phyloP scores from a whole-genome alignment of 2,329 filamentous ascomycete genomes.

The Knufia fluminis region DNA sequence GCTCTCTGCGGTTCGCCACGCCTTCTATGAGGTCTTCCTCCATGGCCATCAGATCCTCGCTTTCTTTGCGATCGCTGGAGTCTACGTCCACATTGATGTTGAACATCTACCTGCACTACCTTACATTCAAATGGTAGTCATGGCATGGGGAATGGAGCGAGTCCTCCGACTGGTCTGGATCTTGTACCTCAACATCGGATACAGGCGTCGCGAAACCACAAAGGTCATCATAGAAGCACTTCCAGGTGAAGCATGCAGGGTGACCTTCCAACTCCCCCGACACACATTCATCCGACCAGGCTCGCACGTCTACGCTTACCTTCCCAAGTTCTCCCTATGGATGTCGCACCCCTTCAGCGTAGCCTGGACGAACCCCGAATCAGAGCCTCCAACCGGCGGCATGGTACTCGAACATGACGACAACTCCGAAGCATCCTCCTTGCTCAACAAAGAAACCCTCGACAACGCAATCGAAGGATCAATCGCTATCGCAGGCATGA shows the following conservation, averaged over 20 bases:
- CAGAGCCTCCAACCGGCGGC: constrained; percentile 17
- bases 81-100: constrained; percentile 36
- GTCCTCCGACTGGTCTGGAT: constrained; percentile 40
- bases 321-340: constrained; percentile 42
- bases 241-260: constrained; percentile 50
- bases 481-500: constrained; percentile 7
- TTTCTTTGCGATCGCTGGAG: constrained; percentile 34
- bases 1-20: constrained; percentile 36
- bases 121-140: constrained; percentile 30
- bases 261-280: constrained; percentile 51
- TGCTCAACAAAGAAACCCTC: constrained; percentile 6
- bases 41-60: constrained; percentile 39
- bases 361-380: constrained; percentile 34
- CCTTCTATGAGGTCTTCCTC: constrained; percentile 40
- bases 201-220: constrained; percentile 36
- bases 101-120: constrained; percentile 34
- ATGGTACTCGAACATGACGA: constrained; percentile 6
- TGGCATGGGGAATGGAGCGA: constrained; percentile 36
- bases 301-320: constrained; percentile 52
- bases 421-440: background rate
- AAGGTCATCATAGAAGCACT: constrained; percentile 52
- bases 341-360: constrained; percentile 43
- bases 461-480: constrained; percentile 6
- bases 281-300: constrained; percentile 46
- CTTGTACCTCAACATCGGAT: constrained; percentile 43